phyloP scores from a whole-genome alignment of 495 filamentous ascomycete species.

The Massariosphaeria phaeospora region DNA sequence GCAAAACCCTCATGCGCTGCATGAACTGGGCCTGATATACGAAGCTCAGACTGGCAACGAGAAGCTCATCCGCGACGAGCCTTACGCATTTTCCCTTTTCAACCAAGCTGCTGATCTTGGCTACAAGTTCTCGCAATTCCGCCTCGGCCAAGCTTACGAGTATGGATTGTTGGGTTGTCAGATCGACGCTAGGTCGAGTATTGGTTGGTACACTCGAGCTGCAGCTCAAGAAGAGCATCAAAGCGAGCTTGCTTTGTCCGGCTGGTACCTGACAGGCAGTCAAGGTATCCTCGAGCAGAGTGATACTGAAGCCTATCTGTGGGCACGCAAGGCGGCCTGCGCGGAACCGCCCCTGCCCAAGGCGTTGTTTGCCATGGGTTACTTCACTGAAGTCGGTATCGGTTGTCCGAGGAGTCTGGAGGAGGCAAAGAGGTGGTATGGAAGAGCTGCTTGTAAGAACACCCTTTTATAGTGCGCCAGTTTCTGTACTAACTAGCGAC shows the following conservation, averaged over 20 bases:
- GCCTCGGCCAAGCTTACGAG: constrained; percentile 81
- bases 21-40: constrained; percentile 85
- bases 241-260: constrained; percentile 82
- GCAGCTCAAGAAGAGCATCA: constrained; percentile 94
- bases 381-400: constrained; percentile 93
- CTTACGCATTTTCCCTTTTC: constrained; percentile 74
- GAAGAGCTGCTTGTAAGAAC: constrained; percentile 93
- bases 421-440: constrained; percentile 97
- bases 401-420: constrained; percentile 81
- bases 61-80: constrained; percentile 70
- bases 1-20: constrained; percentile 91
- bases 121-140: constrained; percentile 93
- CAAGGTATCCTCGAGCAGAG: constrained; percentile 85
- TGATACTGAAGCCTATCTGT: constrained; percentile 94
- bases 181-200: constrained; percentile 75
- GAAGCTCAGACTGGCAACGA: constrained; percentile 62
- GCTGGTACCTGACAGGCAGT: constrained; percentile 92
- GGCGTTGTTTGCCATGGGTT: constrained; percentile 96
- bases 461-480: too few relatives aligned
- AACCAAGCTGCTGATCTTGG: constrained; percentile 82
- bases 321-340: constrained; percentile 87
- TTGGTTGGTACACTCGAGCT: constrained; percentile 88
- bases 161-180: constrained; percentile 78
- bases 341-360: constrained; percentile 69
- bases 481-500: constrained; percentile 16